A percentile compares a stretch with the other conserved stretches of the same genome.
Evolutionary conservation across 164 flowering plant species (phyloP).

Genomic region (Chimonanthus praecox): DNA sequence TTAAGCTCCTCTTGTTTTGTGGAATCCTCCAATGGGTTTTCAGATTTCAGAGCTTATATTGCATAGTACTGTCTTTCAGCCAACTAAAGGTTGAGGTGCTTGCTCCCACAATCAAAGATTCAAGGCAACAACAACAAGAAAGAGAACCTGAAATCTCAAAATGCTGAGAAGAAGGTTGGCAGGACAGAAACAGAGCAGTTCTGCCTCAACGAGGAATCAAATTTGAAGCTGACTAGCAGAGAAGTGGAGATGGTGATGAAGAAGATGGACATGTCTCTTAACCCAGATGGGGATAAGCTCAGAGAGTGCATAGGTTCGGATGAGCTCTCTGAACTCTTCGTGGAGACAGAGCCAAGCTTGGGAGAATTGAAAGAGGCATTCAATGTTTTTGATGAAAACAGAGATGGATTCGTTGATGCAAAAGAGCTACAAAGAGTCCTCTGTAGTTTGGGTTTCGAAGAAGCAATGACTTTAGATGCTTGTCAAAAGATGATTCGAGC

Average conservation of each 20-base stretch:
- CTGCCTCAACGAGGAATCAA: slow-evolving; percentile 4
- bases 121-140: neutral
- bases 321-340: slow-evolving; percentile 22
- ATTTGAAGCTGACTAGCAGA: slow-evolving; percentile 17
- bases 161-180: neutral
- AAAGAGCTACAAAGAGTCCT: slow-evolving; percentile 34
- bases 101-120: neutral
- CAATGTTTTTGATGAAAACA: slow-evolving; percentile 37
- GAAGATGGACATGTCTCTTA: slow-evolving; percentile 9
- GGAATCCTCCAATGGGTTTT: slow-evolving; percentile 8
- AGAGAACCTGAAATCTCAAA: slow-evolving; percentile 3
- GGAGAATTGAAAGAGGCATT: slow-evolving; percentile 42
- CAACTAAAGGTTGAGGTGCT: neutral
- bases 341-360: slow-evolving; percentile 30
- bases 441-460: slow-evolving; percentile 18
- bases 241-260: slow-evolving; percentile 32
- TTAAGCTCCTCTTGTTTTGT: neutral
- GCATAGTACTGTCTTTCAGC: slow-evolving; percentile 8
- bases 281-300: slow-evolving; percentile 4
- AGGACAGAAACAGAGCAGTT: neutral
- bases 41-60: slow-evolving; percentile 8
- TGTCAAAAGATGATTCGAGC: slow-evolving; percentile 39
- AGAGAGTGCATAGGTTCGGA: slow-evolving; percentile 4
- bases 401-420: slow-evolving; percentile 47
- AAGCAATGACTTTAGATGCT: slow-evolving; percentile 15